phyloP scores from a whole-genome alignment of 345 rosid species.

The Lagerstroemia speciosa region DNA sequence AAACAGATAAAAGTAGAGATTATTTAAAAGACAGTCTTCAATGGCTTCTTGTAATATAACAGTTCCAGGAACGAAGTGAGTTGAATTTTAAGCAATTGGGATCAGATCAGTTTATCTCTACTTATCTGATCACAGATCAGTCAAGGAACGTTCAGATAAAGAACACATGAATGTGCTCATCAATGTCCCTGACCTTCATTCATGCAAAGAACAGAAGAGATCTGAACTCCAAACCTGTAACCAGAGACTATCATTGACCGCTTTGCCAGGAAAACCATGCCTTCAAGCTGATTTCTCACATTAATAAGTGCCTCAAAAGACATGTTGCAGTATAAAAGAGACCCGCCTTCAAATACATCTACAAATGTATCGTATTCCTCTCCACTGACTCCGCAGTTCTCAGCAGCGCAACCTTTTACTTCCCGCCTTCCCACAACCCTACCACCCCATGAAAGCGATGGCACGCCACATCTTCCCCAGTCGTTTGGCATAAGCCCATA shows the following conservation, averaged over 20 bases:
- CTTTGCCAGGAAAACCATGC: conserved; percentile 91
- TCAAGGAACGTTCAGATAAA: neutral
- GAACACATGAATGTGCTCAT: neutral
- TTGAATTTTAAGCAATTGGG: neutral
- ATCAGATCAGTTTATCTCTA: neutral
- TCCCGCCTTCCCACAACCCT: conserved; percentile 79
- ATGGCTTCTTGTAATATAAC: neutral
- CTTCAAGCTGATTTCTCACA: conserved; percentile 92
- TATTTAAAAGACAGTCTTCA: neutral
- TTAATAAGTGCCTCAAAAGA: conserved; percentile 84
- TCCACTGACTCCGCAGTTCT: conserved; percentile 50
- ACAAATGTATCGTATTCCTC: conserved; percentile 82
- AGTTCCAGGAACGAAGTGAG: neutral
- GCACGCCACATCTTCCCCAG: conserved; percentile 70
- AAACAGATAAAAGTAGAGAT: neutral
- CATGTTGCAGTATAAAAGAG: conserved; percentile 89
- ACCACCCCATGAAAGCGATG: conserved; percentile 94
- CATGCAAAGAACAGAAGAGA: conserved; percentile 12
- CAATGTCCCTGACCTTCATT: conserved; percentile 6
- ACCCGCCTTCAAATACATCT: conserved; percentile 87
- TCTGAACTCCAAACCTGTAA: conserved; percentile 55
- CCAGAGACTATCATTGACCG: conserved; percentile 97
- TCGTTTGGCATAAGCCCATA: conserved; percentile 52
- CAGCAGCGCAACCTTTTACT: conserved; percentile 42
- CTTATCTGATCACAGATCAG: neutral